Evolutionary conservation across 495 filamentous ascomycete species (phyloP), one percentile per base, ranked within the genome.

Genomic region (Pseudomonodictys pantanalensis): DNA sequence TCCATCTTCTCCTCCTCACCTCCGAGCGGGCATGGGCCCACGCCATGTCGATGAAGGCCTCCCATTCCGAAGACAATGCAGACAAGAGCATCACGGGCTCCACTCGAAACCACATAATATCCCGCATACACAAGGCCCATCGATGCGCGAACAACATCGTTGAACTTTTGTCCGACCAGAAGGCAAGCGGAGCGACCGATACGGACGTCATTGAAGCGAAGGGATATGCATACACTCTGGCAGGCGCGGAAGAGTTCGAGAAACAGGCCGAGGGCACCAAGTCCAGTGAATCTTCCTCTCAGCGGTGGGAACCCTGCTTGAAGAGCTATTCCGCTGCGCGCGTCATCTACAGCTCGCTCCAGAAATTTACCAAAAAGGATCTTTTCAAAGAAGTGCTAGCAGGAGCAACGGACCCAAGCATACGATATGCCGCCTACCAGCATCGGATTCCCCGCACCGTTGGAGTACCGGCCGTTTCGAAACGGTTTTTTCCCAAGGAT

Each of bases 21-120:
- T 82, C 91, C 56, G 95, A 99, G 75, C 82, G 95, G 62, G 90
- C 95, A 50, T 97, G 95, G 91, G 95, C 95, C 1, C 86, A 96
- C 69, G 95, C 92, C 49, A 93, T 96, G 91, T 80, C 88, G 63
- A 90, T 97, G 81, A 96, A 96, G 72, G 82, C 91, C 5, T 73
- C 82, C 22, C 88, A 95, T 70, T 82, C 89, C 38, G 83, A 89
- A 64, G 90, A 92, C 62, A 75, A 77, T 39, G 76, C 79, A 8
- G 79, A 81, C 30, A 86, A 90, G 71, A 84, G 85, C 29, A 85
- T 95, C 52, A 79, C 87, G n/a, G 85, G 90, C 44, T 83, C 85
- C 18, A 85, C 89, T 18, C 82, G 89, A 60, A 86, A 86, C 30
- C 93, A 97, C 67, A 92, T 97, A 20, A 84, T 92, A 48, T 92